Evolutionary conservation across 164 flowering plant genomes (phyloP), one percentile per base, ranked within the genome.

Genomic region (Liquidambar formosana): DNA sequence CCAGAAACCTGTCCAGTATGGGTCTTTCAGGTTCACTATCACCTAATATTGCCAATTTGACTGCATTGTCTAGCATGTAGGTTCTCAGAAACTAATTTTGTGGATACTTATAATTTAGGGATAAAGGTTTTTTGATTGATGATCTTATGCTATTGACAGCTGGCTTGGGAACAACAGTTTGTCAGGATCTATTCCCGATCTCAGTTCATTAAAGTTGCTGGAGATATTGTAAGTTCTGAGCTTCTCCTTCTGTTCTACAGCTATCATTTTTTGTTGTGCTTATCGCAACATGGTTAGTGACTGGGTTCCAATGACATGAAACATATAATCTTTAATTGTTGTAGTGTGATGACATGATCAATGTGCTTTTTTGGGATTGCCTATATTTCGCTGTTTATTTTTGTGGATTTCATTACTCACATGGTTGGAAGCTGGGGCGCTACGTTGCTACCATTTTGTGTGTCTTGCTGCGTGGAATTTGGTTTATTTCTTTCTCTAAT

Each of bases 1-100:
- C 22, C 88, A 94, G 97, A 79, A 92, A 94, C 75, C 75, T 92
- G 66, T 78, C 94, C 25, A 77, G 83, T 53, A 85, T 95, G 94
- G 90, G 85, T 49, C 81, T 95, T 72, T 84, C 82, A 23, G 99
- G 99, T 77, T 78, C 90, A 16, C 52, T 93, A 43, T 81, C 99
- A 41, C 86, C 89, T 26, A 52, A 64, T 51, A 77, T 93, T 70
- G 84, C 89, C 66, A 87, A 82, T 18, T 73, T 95, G 80, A 91
- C 99, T 54, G 99, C 97, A 77, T 67, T 95, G 65, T 68, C 76
- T 49, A 73, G 60, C 72, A 81, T 89, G 94, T 89, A 80, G 28
- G 90, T 65, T 73, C 26, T 33, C 23, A 22, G 10, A 41, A 61
- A 51, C 64, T 57, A 16, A 51, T 27, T 44, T 0, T 23, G 70